These are phyloP conservation scores for Oemleria cerasiformis DNA, from an alignment of 306 rosid genomes.

Conservation along the genomic window DNA sequence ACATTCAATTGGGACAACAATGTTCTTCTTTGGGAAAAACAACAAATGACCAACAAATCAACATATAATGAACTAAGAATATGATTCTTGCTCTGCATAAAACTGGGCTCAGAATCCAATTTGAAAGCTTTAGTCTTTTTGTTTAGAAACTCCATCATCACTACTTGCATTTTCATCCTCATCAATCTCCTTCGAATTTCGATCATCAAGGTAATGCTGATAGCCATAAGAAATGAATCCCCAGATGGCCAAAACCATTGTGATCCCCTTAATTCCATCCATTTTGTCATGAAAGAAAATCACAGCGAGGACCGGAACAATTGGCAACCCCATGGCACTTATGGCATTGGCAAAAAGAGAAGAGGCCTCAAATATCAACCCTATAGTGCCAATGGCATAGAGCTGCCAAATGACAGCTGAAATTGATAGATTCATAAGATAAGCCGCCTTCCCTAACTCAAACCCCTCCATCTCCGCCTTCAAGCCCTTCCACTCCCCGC, in stretches of 20 bases:
- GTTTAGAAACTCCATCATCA: too few species aligned
- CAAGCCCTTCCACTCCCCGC: slow-evolving; percentile 45
- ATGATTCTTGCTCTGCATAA: too few species aligned
- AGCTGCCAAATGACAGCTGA: slow-evolving; percentile 35
- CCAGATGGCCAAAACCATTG: slow-evolving; percentile 48
- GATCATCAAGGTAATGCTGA: not conserved
- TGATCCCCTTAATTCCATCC: slow-evolving; percentile 41
- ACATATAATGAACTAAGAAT: too few species aligned
- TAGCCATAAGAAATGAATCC: too few species aligned
- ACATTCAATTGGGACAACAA: too few species aligned
- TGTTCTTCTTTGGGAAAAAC: too few species aligned
- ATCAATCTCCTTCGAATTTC: not conserved
- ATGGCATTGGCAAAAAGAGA: slow-evolving; percentile 45
- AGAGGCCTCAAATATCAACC: slow-evolving; percentile 47
- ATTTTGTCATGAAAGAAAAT: slow-evolving; percentile 46
- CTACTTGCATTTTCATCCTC: too few species aligned
- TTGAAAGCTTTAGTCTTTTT: too few species aligned
- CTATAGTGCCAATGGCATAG: slow-evolving; percentile 33
- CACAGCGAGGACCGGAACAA: slow-evolving; percentile 43
- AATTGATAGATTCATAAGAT: slow-evolving; percentile 32
- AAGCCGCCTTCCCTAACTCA: slow-evolving; percentile 37
- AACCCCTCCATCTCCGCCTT: slow-evolving; percentile 36
- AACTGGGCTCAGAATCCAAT: too few species aligned
- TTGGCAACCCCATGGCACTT: slow-evolving; percentile 42
- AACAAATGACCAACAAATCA: too few species aligned